Conservation (phyloP, 2,329 filamentous ascomycete genomes). For the Aspergillus sp. region DNA sequence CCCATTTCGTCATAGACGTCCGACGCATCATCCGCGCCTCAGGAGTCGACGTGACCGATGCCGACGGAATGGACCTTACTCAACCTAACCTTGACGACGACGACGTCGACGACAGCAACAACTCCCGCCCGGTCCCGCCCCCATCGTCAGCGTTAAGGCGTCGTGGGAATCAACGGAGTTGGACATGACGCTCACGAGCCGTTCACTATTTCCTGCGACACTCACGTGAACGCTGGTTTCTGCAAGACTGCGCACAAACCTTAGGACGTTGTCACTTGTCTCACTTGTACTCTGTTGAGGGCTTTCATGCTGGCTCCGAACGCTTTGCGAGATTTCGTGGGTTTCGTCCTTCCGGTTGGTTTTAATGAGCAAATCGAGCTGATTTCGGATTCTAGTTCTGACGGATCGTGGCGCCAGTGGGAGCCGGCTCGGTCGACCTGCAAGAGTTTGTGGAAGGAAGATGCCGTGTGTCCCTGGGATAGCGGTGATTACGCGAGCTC, state of each 20-base stretch:
- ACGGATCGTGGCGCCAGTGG: slow-evolving; percentile 1
- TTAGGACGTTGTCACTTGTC: not conserved
- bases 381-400: not conserved
- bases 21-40: not conserved
- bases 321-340: not conserved
- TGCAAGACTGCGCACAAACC: not conserved
- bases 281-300: not conserved
- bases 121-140: not conserved
- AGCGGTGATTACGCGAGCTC: not conserved
- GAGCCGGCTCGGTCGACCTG: not conserved
- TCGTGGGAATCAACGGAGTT: not conserved
- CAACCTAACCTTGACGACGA: not conserved
- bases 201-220: not conserved
- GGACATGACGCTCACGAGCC: not conserved
- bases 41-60: not conserved
- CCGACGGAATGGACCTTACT: not conserved
- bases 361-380: not conserved
- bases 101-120: not conserved
- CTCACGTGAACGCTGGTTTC: not conserved
- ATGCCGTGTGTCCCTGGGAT: not conserved
- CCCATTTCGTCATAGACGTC: not conserved
- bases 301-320: not conserved
- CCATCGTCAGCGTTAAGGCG: not conserved
- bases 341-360: not conserved
- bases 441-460: not conserved